phyloP scores from a whole-genome alignment of 1,284 basidiomycete genomes.

The Ceratobasidium sp. region DNA sequence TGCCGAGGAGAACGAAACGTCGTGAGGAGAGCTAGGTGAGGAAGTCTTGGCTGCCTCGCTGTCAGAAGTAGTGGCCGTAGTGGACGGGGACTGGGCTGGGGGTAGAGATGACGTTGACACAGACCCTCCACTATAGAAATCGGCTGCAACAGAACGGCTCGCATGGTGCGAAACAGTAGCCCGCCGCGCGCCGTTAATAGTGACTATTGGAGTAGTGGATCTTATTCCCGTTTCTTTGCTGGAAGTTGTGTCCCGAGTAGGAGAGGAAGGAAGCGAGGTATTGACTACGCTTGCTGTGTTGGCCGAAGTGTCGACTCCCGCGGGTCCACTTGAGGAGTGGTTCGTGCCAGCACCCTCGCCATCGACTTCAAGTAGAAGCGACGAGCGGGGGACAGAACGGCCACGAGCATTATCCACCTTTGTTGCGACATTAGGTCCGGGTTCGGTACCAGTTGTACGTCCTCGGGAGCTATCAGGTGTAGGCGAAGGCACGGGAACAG shows the following conservation, averaged over 20 bases:
- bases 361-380: slow-evolving; percentile 19
- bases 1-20: slow-evolving; percentile 21
- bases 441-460: neutral
- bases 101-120: slow-evolving; percentile 22
- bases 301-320: neutral
- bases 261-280: neutral
- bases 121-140: slow-evolving; percentile 35
- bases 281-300: neutral
- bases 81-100: slow-evolving; percentile 1
- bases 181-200: slow-evolving; percentile 30
- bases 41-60: slow-evolving; percentile 7
- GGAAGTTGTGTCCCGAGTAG: neutral
- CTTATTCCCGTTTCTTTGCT: neutral
- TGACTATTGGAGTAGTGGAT: slow-evolving; percentile 25
- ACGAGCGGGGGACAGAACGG: slow-evolving; percentile 26
- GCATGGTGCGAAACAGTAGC: slow-evolving; percentile 31
- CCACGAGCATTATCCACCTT: neutral
- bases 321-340: neutral
- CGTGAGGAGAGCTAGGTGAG: neutral
- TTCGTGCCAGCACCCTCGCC: neutral
- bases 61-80: slow-evolving; percentile 13
- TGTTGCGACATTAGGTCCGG: neutral
- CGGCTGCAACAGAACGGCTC: slow-evolving; percentile 24
- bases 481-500: neutral
- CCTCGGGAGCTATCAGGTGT: slow-evolving; percentile 17